A percentile compares a stretch with the other conserved stretches of the same genome.
phyloP scores from a whole-genome alignment of 495 filamentous ascomycete genomes.

The Penicillium crystallinum region DNA sequence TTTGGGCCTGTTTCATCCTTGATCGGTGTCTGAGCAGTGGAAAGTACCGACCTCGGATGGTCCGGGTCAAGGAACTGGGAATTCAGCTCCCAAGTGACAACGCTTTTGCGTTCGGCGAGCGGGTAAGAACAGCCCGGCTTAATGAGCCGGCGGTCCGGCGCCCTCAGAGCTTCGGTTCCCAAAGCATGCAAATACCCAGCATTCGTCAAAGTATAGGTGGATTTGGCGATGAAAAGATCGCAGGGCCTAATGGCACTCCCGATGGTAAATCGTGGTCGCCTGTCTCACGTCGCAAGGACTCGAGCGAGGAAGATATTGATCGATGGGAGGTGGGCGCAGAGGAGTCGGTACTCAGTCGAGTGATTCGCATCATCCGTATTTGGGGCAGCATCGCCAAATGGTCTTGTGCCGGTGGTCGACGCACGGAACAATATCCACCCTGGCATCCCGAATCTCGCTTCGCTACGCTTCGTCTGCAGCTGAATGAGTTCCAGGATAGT shows the following conservation, averaged over 20 bases:
- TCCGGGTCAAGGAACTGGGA: slow-evolving; percentile 59
- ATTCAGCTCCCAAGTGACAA: slow-evolving; percentile 47
- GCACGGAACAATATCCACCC: slow-evolving; percentile 54
- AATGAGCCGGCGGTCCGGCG: slow-evolving; percentile 36
- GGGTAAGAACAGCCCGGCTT: slow-evolving; percentile 42
- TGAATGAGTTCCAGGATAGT: slow-evolving; percentile 61
- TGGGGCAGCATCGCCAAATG: slow-evolving; percentile 75
- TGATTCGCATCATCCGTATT: slow-evolving; percentile 71
- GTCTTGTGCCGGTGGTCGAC: slow-evolving; percentile 67
- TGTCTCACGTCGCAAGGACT: slow-evolving; percentile 57
- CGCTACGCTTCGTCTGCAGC: slow-evolving; percentile 50
- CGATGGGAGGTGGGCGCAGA: slow-evolving; percentile 55
- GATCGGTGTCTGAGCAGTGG: slow-evolving; percentile 76
- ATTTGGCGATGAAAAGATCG: slow-evolving; percentile 36
- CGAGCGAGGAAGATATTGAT: slow-evolving; percentile 58
- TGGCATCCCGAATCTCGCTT: slow-evolving; percentile 63
- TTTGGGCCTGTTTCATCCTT: slow-evolving; percentile 81
- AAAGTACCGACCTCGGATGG: slow-evolving; percentile 65
- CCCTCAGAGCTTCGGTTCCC: slow-evolving; percentile 39
- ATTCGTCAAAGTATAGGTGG: slow-evolving; percentile 42
- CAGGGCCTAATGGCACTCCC: slow-evolving; percentile 24
- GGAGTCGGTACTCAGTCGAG: slow-evolving; percentile 68
- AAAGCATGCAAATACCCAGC: slow-evolving; percentile 42
- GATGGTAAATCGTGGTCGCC: slow-evolving; percentile 42
- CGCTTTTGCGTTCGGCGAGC: slow-evolving; percentile 46